phyloP scores from a whole-genome alignment of 371 early-diverging fungal species.

The Smittium culicis region DNA sequence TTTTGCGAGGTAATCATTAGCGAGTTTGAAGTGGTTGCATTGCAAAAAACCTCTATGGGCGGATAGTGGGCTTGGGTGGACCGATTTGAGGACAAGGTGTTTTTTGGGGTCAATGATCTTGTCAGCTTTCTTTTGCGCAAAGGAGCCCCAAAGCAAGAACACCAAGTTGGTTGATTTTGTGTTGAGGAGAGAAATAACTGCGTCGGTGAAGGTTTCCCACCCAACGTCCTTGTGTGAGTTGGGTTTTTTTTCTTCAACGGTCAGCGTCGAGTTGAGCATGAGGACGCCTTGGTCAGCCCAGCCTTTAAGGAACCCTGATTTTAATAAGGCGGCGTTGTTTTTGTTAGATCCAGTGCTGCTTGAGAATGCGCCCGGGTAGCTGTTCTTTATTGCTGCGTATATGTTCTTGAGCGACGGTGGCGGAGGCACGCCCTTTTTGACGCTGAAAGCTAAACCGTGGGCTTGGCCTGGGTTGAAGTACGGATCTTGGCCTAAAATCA shows the following conservation, averaged over 20 bases:
- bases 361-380: conserved; percentile 42
- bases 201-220: conserved; percentile 87
- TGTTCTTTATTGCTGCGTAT: conserved; percentile 62
- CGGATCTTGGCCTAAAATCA: conserved; percentile 95
- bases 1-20: conserved; percentile 77
- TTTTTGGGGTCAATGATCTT: conserved; percentile 35
- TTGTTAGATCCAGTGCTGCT: too few species aligned
- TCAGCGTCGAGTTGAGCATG: conserved; percentile 84
- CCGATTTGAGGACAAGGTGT: conserved; percentile 75
- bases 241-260: conserved; percentile 72
- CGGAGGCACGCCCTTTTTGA: conserved; percentile 48
- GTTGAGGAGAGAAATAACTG: conserved; percentile 61
- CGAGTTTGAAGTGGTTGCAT: conserved; percentile 74
- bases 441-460: conserved; percentile 81
- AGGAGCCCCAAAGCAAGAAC: conserved; percentile 95
- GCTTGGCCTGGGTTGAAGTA: conserved; percentile 91
- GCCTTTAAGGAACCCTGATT: conserved; percentile 49
- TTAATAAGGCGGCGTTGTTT: conserved; percentile 17
- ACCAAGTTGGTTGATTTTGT: conserved; percentile 52
- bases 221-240: conserved; percentile 78
- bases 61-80: conserved; percentile 92
- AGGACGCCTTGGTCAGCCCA: conserved; percentile 92
- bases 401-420: conserved; percentile 95
- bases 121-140: conserved; percentile 18
- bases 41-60: conserved; percentile 83